Evolutionary conservation across 1,284 basidiomycete genomes (phyloP).

Genomic region (Ceratobasidium sp.): DNA sequence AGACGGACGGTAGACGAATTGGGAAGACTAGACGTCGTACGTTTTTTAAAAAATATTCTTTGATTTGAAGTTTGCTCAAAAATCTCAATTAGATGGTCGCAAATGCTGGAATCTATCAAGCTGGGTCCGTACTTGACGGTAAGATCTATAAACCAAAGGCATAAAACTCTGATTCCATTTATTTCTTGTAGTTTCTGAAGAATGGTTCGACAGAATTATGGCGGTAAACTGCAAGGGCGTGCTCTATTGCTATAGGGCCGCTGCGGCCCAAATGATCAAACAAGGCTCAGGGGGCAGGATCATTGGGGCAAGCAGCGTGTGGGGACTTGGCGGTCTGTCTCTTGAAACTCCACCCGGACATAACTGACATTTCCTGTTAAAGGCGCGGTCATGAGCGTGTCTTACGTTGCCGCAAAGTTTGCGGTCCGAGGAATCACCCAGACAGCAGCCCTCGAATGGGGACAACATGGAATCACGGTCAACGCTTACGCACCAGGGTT

Average conservation of each 20-base stretch:
- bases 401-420: conserved; percentile 54
- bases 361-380: not conserved
- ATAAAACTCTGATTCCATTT: not conserved
- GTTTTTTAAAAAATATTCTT: conserved; percentile 49
- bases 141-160: not conserved
- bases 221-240: conserved; percentile 58
- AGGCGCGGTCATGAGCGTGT: not conserved
- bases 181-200: not conserved
- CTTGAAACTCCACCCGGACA: not conserved
- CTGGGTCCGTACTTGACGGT: conserved; percentile 19
- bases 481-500: conserved; percentile 49
- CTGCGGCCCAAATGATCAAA: conserved; percentile 57
- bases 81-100: conserved; percentile 47
- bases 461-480: conserved; percentile 47
- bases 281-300: conserved; percentile 60
- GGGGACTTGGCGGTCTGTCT: not conserved
- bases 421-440: conserved; percentile 55
- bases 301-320: conserved; percentile 53
- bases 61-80: too few species aligned
- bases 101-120: conserved; percentile 53
- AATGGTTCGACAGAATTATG: conserved; percentile 49
- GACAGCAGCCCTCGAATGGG: conserved; percentile 52
- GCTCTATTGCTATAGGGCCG: conserved; percentile 60
- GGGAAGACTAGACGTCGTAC: conserved; percentile 52
- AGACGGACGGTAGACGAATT: conserved; percentile 47